A percentile compares a stretch with the other conserved stretches of the same genome.
phyloP scores from a whole-genome alignment of 805 yeast genomes.

The Candida pini region DNA sequence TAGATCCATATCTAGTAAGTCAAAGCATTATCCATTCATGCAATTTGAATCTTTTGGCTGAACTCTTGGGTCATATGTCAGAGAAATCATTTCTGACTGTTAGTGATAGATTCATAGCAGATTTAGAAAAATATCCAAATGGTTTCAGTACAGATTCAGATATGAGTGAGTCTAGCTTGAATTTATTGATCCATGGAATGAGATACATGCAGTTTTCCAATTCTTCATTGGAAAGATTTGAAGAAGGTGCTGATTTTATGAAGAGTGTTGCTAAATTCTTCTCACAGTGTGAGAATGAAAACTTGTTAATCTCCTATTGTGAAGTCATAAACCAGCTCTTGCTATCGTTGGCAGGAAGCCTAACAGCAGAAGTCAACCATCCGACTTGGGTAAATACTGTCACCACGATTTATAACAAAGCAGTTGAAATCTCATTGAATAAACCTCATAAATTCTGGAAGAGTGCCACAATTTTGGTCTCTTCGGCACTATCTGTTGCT shows the following conservation, averaged over 20 bases:
- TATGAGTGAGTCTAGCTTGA: conserved; percentile 45
- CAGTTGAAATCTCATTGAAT: conserved; percentile 39
- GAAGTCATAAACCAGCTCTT: conserved; percentile 74
- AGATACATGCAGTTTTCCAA: conserved; percentile 70
- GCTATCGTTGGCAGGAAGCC: conserved; percentile 73
- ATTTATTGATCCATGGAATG: conserved; percentile 87
- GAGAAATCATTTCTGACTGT: conserved; percentile 78
- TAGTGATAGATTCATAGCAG: conserved; percentile 90
- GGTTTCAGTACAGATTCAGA: conserved; percentile 31
- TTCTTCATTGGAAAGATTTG: conserved; percentile 84
- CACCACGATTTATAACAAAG: conserved; percentile 47
- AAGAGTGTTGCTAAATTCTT: conserved; percentile 84
- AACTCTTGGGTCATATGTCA: conserved; percentile 86
- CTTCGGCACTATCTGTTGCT: conserved; percentile 74
- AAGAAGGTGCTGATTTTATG: conserved; percentile 88
- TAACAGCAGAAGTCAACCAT: conserved; percentile 93
- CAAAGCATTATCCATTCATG: conserved; percentile 76
- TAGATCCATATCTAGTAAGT: conserved; percentile 70
- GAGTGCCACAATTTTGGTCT: conserved; percentile 57
- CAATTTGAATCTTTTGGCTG: conserved; percentile 91
- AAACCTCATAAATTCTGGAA: conserved; percentile 54
- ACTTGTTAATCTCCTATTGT: conserved; percentile 71
- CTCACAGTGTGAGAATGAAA: conserved; percentile 54
- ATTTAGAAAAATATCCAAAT: conserved; percentile 74
- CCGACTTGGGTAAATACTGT: conserved; percentile 92